Evolutionary conservation across 345 rosid genomes (phyloP), one percentile per base, ranked within the genome.

Genomic region (Acer yangbiense): DNA sequence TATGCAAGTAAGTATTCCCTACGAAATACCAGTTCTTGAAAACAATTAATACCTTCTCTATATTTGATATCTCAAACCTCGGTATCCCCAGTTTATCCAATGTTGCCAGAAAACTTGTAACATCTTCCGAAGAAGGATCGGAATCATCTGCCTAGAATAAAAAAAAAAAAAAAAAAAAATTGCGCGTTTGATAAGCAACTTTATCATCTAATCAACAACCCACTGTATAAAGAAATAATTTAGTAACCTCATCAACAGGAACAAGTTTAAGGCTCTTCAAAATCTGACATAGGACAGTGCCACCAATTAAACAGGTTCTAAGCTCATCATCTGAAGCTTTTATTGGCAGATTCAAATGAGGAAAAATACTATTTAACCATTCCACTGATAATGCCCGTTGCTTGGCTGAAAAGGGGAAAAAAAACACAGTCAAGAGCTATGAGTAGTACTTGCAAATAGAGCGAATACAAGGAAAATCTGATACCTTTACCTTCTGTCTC

Each of bases 11-110:
- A 67, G 7, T 67, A 23, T 62, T 46, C 17, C 29, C 63, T 0
- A 67, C 3, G 44, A 11, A 21, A 29, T n/a, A 55, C 63, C 6
- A 35, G 6, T 65, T 62, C 80, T 69, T 27, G 18, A 39, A 21
- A 71, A 39, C 13, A 27, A 23, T 7, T 44, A n/a, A 21, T 88
- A 95, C 99, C 99, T 91, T 93, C 81, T 93, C 90, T 70, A 95
- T 82, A 77, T 95, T 94, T 39, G 88, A 81, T 50, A 85, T 73
- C 69, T 91, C 90, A 77, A 95, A 92, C 70, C 83, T 82, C 21
- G 93, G 91, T 61, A 92, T 82, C 77, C 92, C 93, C 83, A 89
- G 14, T 52, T 91, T 88, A 80, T 90, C 94, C 90, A 93, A 79
- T 44, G 82, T 78, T 27, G 86, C 80, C 71, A 92, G 85, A 84